phyloP scores from a whole-genome alignment of 2,329 filamentous ascomycete genomes.

The Diaporthe sp. region DNA sequence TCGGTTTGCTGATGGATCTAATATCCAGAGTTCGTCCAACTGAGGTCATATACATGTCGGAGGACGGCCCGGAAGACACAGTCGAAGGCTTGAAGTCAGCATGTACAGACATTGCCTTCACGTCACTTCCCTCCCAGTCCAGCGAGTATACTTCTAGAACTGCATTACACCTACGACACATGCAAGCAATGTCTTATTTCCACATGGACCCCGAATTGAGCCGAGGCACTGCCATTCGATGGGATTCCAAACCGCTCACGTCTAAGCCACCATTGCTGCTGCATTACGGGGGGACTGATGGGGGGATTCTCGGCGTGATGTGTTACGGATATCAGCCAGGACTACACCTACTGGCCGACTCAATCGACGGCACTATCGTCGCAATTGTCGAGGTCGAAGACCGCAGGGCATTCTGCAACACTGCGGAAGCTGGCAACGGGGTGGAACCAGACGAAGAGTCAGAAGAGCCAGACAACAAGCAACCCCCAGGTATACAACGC shows the following conservation, averaged over 20 bases:
- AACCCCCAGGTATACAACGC: slow-evolving; percentile 34
- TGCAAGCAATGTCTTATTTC: slow-evolving; percentile 88
- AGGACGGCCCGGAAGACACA: slow-evolving; percentile 71
- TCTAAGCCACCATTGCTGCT: slow-evolving; percentile 73
- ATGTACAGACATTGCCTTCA: slow-evolving; percentile 58
- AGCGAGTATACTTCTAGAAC: slow-evolving; percentile 71
- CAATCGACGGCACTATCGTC: slow-evolving; percentile 79
- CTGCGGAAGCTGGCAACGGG: no score
- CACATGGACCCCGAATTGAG: slow-evolving; percentile 59
- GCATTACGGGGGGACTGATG: slow-evolving; percentile 64
- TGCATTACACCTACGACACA: slow-evolving; percentile 75
- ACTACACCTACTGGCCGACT: slow-evolving; percentile 70
- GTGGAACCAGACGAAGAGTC: slow-evolving; percentile 10
- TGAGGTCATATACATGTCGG: slow-evolving; percentile 78
- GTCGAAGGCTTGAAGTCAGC: slow-evolving; percentile 66
- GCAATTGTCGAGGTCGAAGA: slow-evolving; percentile 75
- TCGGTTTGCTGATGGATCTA: slow-evolving; percentile 74
- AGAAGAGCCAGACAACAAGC: not conserved
- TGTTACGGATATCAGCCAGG: slow-evolving; percentile 77
- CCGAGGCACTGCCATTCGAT: slow-evolving; percentile 51
- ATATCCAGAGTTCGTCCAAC: slow-evolving; percentile 68
- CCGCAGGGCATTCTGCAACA: slow-evolving; percentile 60
- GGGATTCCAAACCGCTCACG: slow-evolving; percentile 70
- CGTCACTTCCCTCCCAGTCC: slow-evolving; percentile 71
- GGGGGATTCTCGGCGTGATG: slow-evolving; percentile 75